These are phyloP conservation scores for Kwoniella bestiolae DNA, from an alignment of 768 basidiomycete genomes.

Conservation along the genomic window DNA sequence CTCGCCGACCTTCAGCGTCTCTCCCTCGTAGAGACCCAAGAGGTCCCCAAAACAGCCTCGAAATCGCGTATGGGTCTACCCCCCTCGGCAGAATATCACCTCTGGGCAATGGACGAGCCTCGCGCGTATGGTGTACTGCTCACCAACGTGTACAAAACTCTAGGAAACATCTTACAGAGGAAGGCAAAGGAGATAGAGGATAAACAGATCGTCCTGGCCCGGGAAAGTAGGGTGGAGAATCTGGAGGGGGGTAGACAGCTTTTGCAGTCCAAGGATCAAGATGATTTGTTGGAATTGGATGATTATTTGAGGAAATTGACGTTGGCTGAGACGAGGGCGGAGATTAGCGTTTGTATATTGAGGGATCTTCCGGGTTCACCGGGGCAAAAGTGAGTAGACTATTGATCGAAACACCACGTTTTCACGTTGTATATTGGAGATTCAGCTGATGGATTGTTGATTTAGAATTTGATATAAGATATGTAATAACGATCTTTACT, in stretches of 20 bases:
- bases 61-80: slow-evolving; percentile 68
- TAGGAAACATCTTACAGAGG: slow-evolving; percentile 81
- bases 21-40: slow-evolving; percentile 85
- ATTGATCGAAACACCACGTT: background rate
- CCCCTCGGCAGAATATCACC: slow-evolving; percentile 53
- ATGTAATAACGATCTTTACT: too few species aligned
- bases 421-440: background rate
- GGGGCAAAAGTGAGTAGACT: slow-evolving; percentile 26
- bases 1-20: slow-evolving; percentile 78
- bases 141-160: slow-evolving; percentile 80
- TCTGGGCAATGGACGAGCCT: slow-evolving; percentile 89
- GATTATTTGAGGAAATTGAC: slow-evolving; percentile 73
- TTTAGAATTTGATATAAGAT: too few species aligned
- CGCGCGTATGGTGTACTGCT: slow-evolving; percentile 81
- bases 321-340: slow-evolving; percentile 81
- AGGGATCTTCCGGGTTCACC: slow-evolving; percentile 68
- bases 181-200: slow-evolving; percentile 74
- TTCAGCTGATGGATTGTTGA: background rate
- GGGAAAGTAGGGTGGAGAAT: slow-evolving; percentile 80
- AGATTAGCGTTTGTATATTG: slow-evolving; percentile 85
- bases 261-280: slow-evolving; percentile 74
- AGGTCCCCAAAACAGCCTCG: slow-evolving; percentile 87
- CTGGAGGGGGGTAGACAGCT: slow-evolving; percentile 70
- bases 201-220: slow-evolving; percentile 75
- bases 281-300: slow-evolving; percentile 74